Percentiles rank a stretch among this genome's conserved stretches.
These are phyloP conservation scores for Eutypella sp. DNA, from an alignment of 2,329 filamentous ascomycete species.

Conservation along the genomic window DNA sequence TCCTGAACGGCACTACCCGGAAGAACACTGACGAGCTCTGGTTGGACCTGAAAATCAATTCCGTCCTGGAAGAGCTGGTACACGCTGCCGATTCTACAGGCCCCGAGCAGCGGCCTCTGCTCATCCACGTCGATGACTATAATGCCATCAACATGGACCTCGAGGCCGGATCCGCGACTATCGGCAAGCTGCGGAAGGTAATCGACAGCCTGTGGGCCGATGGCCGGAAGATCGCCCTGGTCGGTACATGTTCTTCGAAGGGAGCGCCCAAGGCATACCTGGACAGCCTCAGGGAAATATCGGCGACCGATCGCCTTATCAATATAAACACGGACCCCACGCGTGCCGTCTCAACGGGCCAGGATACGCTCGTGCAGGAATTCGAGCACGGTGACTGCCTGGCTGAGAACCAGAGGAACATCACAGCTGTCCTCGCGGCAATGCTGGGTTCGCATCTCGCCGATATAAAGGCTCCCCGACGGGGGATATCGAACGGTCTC, in stretches of 20 bases:
- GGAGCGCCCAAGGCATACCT: slow-evolving; percentile 41
- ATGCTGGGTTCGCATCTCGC: slow-evolving; percentile 13
- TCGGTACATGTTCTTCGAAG: slow-evolving; percentile 69
- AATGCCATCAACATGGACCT: slow-evolving; percentile 67
- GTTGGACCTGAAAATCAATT: slow-evolving; percentile 57
- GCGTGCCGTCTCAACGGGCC: background rate
- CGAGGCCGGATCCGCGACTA: slow-evolving; percentile 60
- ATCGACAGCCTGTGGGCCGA: slow-evolving; percentile 67
- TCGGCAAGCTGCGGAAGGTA: slow-evolving; percentile 64
- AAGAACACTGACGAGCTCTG: slow-evolving; percentile 44
- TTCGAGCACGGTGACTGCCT: slow-evolving; percentile 16
- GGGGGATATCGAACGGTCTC: too few species aligned
- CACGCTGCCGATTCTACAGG: slow-evolving; percentile 36
- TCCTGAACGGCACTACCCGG: slow-evolving; percentile 36
- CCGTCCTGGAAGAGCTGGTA: slow-evolving; percentile 53
- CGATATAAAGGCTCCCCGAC: background rate
- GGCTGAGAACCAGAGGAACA: slow-evolving; percentile 24
- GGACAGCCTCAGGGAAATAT: slow-evolving; percentile 34
- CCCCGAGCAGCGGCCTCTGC: slow-evolving; percentile 44
- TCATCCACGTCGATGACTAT: slow-evolving; percentile 78
- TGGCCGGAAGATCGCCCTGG: slow-evolving; percentile 67
- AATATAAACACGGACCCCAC: slow-evolving; percentile 13
- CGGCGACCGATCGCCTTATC: slow-evolving; percentile 30
- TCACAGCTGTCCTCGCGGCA: slow-evolving; percentile 18
- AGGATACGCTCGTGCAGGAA: background rate